These are phyloP conservation scores for Xylaria longipes DNA, from an alignment of 495 filamentous ascomycete genomes.

Conservation along the genomic window DNA sequence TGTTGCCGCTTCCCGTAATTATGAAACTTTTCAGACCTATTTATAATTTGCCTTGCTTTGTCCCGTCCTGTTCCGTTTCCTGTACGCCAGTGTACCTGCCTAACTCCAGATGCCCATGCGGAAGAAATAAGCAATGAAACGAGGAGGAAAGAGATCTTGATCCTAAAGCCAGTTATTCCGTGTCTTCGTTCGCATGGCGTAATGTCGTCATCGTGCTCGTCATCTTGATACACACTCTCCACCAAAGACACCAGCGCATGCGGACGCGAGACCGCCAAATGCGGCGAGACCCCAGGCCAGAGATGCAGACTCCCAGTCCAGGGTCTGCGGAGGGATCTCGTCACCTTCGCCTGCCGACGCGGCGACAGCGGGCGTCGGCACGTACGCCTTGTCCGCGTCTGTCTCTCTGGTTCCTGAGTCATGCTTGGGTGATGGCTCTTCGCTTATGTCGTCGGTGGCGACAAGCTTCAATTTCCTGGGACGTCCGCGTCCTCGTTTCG, in stretches of 20 bases:
- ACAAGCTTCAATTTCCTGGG: conserved; percentile 38
- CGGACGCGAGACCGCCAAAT: conserved; percentile 49
- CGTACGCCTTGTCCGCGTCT: conserved; percentile 40
- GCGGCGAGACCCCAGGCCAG: conserved; percentile 52
- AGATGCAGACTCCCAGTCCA: conserved; percentile 54
- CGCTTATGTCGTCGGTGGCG: not conserved
- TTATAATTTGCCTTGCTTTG: not conserved
- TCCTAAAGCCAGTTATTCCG: not conserved
- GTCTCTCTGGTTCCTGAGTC: not conserved
- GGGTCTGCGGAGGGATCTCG: conserved; percentile 39
- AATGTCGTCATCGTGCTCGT: conserved; percentile 9
- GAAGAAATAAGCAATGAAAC: not conserved
- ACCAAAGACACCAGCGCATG: conserved; percentile 50
- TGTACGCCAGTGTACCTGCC: not conserved
- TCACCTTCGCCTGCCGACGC: conserved; percentile 39
- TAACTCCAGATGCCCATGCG: not conserved
- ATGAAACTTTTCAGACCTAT: not conserved
- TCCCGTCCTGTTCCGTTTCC: not conserved
- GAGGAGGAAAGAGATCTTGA: not conserved
- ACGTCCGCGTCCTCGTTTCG: conserved; percentile 31
- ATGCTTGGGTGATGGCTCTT: not conserved
- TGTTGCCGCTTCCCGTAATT: not conserved
- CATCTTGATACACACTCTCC: conserved; percentile 50
- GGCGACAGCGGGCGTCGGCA: conserved; percentile 35
- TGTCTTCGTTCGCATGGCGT: not conserved